phyloP scores from a whole-genome alignment of 331 rosid genomes.

The Rhamnella rubrinervis region DNA sequence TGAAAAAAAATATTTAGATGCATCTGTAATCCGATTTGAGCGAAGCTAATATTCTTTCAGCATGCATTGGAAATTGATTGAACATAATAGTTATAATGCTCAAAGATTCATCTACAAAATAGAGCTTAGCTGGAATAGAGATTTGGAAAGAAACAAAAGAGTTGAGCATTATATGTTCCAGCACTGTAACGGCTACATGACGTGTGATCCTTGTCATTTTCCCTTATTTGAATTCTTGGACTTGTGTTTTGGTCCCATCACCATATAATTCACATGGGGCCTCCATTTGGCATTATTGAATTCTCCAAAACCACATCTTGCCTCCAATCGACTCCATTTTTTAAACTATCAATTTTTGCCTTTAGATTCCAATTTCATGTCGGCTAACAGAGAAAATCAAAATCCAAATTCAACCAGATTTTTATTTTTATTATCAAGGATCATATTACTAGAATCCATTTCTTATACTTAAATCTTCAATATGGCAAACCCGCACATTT shows the following conservation, averaged over 20 bases:
- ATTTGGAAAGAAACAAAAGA: no score
- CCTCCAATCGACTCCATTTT: not conserved
- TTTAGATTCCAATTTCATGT: not conserved
- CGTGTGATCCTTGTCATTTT: not conserved
- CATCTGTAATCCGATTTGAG: no score
- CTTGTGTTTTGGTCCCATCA: not conserved
- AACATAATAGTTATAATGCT: no score
- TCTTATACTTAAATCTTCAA: not conserved
- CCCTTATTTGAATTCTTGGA: not conserved
- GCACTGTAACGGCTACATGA: slow-evolving; percentile 36
- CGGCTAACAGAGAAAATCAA: no score
- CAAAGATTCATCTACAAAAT: no score
- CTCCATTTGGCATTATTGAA: slow-evolving; percentile 17
- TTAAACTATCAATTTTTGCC: slow-evolving; percentile 6
- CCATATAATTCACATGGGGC: slow-evolving; percentile 16
- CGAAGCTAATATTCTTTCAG: no score
- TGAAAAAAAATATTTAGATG: not conserved
- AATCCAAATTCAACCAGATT: no score
- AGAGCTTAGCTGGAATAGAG: no score
- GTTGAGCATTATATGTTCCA: no score
- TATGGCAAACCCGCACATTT: not conserved
- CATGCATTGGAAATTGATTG: no score
- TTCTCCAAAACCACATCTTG: slow-evolving; percentile 8
- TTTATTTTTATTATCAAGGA: not conserved
- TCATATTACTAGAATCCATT: not conserved